These are phyloP conservation scores for Fusarium coffeatum DNA, from an alignment of 2,329 filamentous ascomycete species.

Conservation along the genomic window DNA sequence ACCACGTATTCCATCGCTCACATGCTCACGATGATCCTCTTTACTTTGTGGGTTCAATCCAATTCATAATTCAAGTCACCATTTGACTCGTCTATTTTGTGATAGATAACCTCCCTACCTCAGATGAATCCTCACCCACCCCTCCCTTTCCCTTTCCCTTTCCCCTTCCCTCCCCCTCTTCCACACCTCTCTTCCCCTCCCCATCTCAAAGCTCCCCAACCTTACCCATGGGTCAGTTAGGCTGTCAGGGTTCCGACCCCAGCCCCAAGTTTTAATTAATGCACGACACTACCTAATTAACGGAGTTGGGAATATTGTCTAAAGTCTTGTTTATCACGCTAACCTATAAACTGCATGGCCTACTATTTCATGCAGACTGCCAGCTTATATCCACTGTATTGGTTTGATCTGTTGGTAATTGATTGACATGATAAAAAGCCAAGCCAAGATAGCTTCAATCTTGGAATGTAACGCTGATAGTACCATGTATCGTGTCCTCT, in stretches of 20 bases:
- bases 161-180: no score
- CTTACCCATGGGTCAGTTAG: not conserved
- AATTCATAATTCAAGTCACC: not conserved
- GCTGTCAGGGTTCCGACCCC: conserved; percentile 1
- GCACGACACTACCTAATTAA: conserved; percentile 13
- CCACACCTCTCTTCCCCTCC: no score
- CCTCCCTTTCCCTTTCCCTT: no score
- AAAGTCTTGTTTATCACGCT: conserved; percentile 10
- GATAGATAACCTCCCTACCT: not conserved
- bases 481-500: not conserved
- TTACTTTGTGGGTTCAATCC: not conserved
- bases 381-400: conserved; percentile 6
- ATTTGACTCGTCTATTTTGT: conserved; percentile 6
- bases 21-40: conserved; percentile 1
- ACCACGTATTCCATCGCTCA: conserved; percentile 3
- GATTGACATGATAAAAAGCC: not conserved
- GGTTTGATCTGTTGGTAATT: conserved; percentile 1
- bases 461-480: conserved; percentile 2
- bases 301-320: conserved; percentile 1
- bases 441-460: not conserved
- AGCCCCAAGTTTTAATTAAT: conserved; percentile 11
- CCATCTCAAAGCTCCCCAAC: not conserved
- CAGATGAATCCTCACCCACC: no score
- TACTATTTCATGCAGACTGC: not conserved
- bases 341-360: not conserved